Conservation (phyloP, 2,329 filamentous ascomycete genomes). For the Aschersonia sp. region DNA sequence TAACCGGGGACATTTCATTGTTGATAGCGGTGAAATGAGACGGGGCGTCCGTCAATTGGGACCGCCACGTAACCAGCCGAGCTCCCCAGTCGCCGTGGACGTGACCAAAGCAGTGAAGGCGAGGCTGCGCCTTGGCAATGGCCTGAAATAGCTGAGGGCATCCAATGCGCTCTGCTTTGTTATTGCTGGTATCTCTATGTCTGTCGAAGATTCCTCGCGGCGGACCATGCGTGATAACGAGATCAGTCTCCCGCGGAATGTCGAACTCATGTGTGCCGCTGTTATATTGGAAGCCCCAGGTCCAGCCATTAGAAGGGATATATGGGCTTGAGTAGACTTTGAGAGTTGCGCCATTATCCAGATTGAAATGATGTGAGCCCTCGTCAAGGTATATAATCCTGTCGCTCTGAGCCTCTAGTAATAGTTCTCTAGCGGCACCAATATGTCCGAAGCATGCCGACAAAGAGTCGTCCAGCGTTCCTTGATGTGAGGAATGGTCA, state of each 20-base stretch:
- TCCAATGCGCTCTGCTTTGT: constrained; percentile 10
- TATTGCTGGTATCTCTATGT: background rate
- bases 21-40: constrained; percentile 31
- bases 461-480: background rate
- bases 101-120: constrained; percentile 23
- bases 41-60: constrained; percentile 10
- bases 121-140: constrained; percentile 13
- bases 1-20: background rate
- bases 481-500: too few species aligned
- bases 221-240: constrained; percentile 42
- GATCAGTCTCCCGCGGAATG: constrained; percentile 20
- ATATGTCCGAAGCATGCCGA: background rate
- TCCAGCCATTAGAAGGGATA: constrained; percentile 26
- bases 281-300: constrained; percentile 36
- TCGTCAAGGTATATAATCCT: constrained; percentile 32
- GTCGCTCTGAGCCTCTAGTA: constrained; percentile 18
- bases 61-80: constrained; percentile 32
- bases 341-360: constrained; percentile 34
- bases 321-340: constrained; percentile 38
- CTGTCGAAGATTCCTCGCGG: constrained; percentile 35
- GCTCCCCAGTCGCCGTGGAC: constrained; percentile 20
- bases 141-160: constrained; percentile 16
- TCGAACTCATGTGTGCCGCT: constrained; percentile 20
- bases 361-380: constrained; percentile 29
- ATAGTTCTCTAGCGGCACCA: constrained; percentile 15